A percentile compares a stretch with the other conserved stretches of the same genome.
These are phyloP conservation scores for Rhodotorula glutinis DNA, from an alignment of 1,284 basidiomycete genomes.

Conservation along the genomic window DNA sequence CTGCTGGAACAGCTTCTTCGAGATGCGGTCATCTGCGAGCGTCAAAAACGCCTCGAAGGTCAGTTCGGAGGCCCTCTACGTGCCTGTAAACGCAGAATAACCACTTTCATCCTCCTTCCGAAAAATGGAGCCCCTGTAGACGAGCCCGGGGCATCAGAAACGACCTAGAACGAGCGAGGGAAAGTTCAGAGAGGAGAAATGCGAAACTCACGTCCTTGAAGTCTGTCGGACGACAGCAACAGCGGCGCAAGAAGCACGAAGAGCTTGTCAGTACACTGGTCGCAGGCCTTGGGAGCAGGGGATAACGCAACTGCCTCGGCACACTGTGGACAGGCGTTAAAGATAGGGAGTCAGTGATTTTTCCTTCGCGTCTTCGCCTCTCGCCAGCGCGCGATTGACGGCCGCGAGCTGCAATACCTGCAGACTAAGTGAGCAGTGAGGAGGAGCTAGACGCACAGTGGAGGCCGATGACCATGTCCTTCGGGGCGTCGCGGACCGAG, in stretches of 20 bases:
- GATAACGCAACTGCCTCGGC: slow-evolving; percentile 1
- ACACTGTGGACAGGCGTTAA: background rate
- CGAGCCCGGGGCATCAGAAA: background rate
- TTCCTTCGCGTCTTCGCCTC: too few species aligned
- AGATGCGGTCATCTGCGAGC: slow-evolving; percentile 60
- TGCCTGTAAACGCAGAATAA: background rate
- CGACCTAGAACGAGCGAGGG: slow-evolving; percentile 6
- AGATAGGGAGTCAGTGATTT: too few species aligned
- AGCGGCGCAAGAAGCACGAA: too few species aligned
- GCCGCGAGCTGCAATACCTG: too few species aligned
- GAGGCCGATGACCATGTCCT: slow-evolving; percentile 64
- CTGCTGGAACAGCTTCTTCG: slow-evolving; percentile 54
- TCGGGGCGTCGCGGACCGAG: slow-evolving; percentile 59
- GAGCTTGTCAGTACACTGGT: too few species aligned
- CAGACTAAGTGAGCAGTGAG: too few species aligned
- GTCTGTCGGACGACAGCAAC: background rate
- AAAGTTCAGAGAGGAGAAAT: background rate
- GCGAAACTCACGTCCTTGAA: slow-evolving; percentile 4
- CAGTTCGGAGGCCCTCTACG: background rate
- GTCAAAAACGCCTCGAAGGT: background rate
- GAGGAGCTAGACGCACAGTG: slow-evolving; percentile 59
- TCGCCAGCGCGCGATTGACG: too few species aligned
- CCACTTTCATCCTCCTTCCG: slow-evolving; percentile 59
- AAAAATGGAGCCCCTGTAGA: slow-evolving; percentile 62
- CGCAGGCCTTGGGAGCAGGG: too few species aligned